Conservation (phyloP, 495 filamentous ascomycete genomes). For the Amniculicola lignicola region DNA sequence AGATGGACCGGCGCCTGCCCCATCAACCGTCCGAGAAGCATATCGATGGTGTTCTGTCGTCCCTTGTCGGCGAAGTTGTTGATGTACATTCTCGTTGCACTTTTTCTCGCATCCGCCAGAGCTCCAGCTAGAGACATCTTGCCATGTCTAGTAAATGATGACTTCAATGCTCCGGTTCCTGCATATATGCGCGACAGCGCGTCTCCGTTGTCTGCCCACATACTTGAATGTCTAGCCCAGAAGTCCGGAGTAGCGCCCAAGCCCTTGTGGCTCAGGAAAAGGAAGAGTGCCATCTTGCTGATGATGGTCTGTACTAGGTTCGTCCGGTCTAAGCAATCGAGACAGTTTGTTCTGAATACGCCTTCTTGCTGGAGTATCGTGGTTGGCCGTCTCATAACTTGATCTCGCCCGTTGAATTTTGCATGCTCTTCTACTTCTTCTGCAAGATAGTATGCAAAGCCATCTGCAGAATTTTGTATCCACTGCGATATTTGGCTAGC, state of each 20-base stretch:
- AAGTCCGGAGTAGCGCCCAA: slow-evolving; percentile 70
- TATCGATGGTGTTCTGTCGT: slow-evolving; percentile 89
- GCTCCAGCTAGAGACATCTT: slow-evolving; percentile 95
- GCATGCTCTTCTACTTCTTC: slow-evolving; percentile 58
- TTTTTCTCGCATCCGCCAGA: slow-evolving; percentile 93
- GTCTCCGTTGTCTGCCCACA: slow-evolving; percentile 99
- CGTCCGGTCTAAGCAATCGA: slow-evolving; percentile 93
- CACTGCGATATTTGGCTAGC: slow-evolving; percentile 72
- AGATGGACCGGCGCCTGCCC: slow-evolving; percentile 80
- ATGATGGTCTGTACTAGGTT: slow-evolving; percentile 96
- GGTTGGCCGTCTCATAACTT: slow-evolving; percentile 50
- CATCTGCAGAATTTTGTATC: slow-evolving; percentile 72
- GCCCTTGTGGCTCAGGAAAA: slow-evolving; percentile 67
- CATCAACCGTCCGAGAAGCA: slow-evolving; percentile 70
- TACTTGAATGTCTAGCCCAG: slow-evolving; percentile 80
- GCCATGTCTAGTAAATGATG: slow-evolving; percentile 90
- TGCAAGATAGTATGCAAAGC: slow-evolving; percentile 87
- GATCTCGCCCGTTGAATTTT: slow-evolving; percentile 36
- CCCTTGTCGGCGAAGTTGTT: slow-evolving; percentile 96
- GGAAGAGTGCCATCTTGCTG: slow-evolving; percentile 82
- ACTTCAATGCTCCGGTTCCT: slow-evolving; percentile 91
- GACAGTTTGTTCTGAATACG: slow-evolving; percentile 90
- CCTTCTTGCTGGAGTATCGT: slow-evolving; percentile 88
- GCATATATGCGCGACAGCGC: slow-evolving; percentile 91
- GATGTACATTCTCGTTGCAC: slow-evolving; percentile 86